A percentile compares a stretch with the other conserved stretches of the same genome.
phyloP scores from a whole-genome alignment of 768 basidiomycete species.

The Trametes cingulata region DNA sequence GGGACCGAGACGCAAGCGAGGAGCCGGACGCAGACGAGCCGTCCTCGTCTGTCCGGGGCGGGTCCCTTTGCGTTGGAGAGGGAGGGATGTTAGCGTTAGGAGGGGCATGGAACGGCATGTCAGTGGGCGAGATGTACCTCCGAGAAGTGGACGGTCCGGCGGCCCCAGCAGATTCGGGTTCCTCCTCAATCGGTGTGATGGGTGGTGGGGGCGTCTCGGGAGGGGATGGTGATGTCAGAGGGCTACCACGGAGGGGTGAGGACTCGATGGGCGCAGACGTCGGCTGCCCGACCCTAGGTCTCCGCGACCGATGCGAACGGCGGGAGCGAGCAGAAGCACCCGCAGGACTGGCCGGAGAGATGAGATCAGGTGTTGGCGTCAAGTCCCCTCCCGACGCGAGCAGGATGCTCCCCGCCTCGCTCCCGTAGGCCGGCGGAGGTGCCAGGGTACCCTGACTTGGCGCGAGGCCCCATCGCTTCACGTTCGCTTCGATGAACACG shows the following conservation, averaged over 20 bases:
- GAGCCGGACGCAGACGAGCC: conserved; percentile 32
- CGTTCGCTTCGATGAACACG: conserved; percentile 99
- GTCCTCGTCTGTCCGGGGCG: conserved; percentile 34
- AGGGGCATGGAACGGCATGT: conserved; percentile 59
- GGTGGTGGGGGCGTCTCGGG: conserved; percentile 59
- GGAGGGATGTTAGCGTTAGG: conserved; percentile 50
- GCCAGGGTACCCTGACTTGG: conserved; percentile 97
- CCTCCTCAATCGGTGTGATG: conserved; percentile 79
- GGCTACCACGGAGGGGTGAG: conserved; percentile 64
- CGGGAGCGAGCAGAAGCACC: conserved; percentile 52
- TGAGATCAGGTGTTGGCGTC: conserved; percentile 35
- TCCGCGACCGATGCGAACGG: conserved; percentile 62
- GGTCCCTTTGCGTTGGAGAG: conserved; percentile 35
- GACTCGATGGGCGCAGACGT: conserved; percentile 48
- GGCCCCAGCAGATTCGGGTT: conserved; percentile 44
- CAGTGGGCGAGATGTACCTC: conserved; percentile 63
- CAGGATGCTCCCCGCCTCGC: conserved; percentile 93
- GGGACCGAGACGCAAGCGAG: conserved; percentile 55
- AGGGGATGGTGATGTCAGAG: conserved; percentile 42
- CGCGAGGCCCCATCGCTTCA: conserved; percentile 99
- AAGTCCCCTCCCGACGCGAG: conserved; percentile 78
- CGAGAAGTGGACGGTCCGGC: conserved; percentile 49
- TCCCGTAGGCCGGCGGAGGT: conserved; percentile 97
- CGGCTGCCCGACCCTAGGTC: conserved; percentile 48
- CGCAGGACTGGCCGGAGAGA: conserved; percentile 45